These are phyloP conservation scores for Exutisphaerella laricina DNA, from an alignment of 2,329 filamentous ascomycete genomes.

Conservation along the genomic window DNA sequence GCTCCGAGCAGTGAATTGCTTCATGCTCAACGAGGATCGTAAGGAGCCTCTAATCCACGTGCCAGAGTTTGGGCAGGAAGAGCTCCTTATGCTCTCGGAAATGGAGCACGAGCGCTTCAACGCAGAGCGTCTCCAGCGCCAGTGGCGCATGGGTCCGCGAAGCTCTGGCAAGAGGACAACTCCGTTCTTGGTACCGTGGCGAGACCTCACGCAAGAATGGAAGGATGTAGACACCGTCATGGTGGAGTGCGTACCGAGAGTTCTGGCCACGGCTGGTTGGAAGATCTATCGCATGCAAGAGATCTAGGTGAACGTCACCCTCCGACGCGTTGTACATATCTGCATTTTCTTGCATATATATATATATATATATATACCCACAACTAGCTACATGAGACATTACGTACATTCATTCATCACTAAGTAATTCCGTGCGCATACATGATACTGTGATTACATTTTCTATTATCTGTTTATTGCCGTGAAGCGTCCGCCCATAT, in stretches of 20 bases:
- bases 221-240: constrained; percentile 34
- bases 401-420: constrained; percentile 2
- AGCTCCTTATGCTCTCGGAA: constrained; percentile 32
- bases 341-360: not conserved
- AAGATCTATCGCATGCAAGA: constrained; percentile 32
- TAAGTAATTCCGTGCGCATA: not conserved
- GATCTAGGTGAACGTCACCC: too few relatives aligned
- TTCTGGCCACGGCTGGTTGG: constrained; percentile 30
- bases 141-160: constrained; percentile 33
- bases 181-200: constrained; percentile 34
- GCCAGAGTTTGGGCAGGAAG: constrained; percentile 26
- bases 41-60: constrained; percentile 27
- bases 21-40: constrained; percentile 32
- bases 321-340: too few relatives aligned
- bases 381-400: too few relatives aligned
- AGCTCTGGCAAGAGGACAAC: constrained; percentile 31
- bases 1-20: constrained; percentile 32
- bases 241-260: constrained; percentile 33
- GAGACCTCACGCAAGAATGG: constrained; percentile 33
- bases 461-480: too few relatives aligned
- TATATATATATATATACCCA: too few relatives aligned
- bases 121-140: constrained; percentile 32
- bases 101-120: constrained; percentile 36
- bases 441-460: not conserved
- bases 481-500: constrained; percentile 2